These are phyloP conservation scores for Lactuca saligna DNA, from an alignment of 129 eudicot species.

Conservation along the genomic window DNA sequence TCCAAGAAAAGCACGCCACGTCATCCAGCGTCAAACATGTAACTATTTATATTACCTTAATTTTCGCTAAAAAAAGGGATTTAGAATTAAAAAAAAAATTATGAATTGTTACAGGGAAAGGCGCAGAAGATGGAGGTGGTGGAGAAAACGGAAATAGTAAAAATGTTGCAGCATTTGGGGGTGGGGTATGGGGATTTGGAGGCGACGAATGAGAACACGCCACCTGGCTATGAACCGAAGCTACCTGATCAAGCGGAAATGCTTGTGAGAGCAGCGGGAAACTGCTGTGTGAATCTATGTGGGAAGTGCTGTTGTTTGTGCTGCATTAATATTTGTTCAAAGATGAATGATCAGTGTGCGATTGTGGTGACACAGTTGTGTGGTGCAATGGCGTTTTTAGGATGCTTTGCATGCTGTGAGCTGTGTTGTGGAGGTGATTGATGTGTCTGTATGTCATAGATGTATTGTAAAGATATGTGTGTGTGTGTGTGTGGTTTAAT, in stretches of 20 bases:
- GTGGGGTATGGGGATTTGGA: conserved; percentile 69
- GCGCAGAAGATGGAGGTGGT: conserved; percentile 26
- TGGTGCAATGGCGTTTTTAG: conserved; percentile 62
- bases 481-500: too few relatives aligned
- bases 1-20: conserved; percentile 35
- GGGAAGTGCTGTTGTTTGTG: conserved; percentile 79
- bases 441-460: neutral
- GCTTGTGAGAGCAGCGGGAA: conserved; percentile 68
- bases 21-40: conserved; percentile 44
- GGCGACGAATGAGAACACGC: conserved; percentile 75
- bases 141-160: conserved; percentile 25
- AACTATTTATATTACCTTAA: neutral
- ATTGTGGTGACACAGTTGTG: conserved; percentile 64
- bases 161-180: conserved; percentile 45
- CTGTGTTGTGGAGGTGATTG: conserved; percentile 43
- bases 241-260: conserved; percentile 72
- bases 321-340: conserved; percentile 61
- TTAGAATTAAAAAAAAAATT: neutral
- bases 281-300: conserved; percentile 65
- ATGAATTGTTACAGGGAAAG: conserved; percentile 25
- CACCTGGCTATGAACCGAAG: conserved; percentile 62
- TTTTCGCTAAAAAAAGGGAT: neutral
- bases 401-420: conserved; percentile 67
- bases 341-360: conserved; percentile 66
- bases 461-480: neutral